Base-by-base conservation (phyloP, 116 monocot species). In the Papilionanthe hybrid region DNA sequence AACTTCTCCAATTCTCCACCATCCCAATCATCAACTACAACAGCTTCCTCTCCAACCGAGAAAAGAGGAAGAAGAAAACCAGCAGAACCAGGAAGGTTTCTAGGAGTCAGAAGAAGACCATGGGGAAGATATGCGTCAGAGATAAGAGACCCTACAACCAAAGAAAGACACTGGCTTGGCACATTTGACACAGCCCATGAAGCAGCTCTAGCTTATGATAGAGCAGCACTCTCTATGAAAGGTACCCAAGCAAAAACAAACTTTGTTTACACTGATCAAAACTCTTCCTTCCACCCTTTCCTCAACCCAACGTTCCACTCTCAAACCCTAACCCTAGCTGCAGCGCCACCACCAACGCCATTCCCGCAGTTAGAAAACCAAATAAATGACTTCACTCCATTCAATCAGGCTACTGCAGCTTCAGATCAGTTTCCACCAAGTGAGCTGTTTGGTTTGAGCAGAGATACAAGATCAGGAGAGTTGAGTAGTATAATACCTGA, bases 91-190 rank as follows among this genome's bases (percentile, higher is more conserved):
- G 89, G 89, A 3, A 57, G 87, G 67, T 89, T 89, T 79, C 86
- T 89, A 6, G 89, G 89, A n/a, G 89, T 89, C n/a, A 79, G 89
- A 57, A 71, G 87, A 10, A 73, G 89, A 80, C 89, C 87, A 19
- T 89, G 89, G 89, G 89, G 89, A 8, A 79, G 89, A 22, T 89
- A 89, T 63, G 89, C 89, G 27, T 86, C 89, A 23, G 89, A 89
- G 78, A 89, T 89, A 29, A 81, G 89, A 37, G 87, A 87, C 75
- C 89, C 89, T 1, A 82, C 89, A 3, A 89, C 89, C 13, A 89
- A 89, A 57, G 89, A 89, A 42, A 72, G 89, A 75, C 89, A 87
- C 71, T 87, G 89, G 89, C 84, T 89, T 18, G 89, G 89, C 10
- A 89, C 89, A 12, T 89, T 89, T 58, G 87, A 89, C 80, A 89